Percentiles rank a stretch among this genome's conserved stretches.
phyloP scores from a whole-genome alignment of 768 basidiomycete genomes.

The Boletus tomentosulus region DNA sequence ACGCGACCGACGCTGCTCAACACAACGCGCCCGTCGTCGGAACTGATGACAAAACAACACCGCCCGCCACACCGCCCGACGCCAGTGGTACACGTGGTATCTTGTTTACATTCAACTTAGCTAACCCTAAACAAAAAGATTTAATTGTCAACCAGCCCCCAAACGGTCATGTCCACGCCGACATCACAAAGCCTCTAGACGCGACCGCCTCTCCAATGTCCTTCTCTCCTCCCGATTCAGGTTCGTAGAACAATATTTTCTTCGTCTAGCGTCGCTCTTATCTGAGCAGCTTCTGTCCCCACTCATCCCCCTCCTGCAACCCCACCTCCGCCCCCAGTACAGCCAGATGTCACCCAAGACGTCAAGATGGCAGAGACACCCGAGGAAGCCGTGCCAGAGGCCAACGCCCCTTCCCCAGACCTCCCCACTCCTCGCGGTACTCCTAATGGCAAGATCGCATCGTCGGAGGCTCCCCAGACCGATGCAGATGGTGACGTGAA shows the following conservation, averaged over 20 bases:
- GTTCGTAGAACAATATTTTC: constrained; percentile 34
- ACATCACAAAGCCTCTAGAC: constrained; percentile 39
- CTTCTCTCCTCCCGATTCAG: constrained; percentile 48
- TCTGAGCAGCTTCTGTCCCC: constrained; percentile 39
- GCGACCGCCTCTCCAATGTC: constrained; percentile 34
- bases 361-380: constrained; percentile 48
- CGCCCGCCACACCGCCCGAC: constrained; percentile 19
- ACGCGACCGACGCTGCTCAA: constrained; percentile 39
- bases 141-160: constrained; percentile 29
- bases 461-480: constrained; percentile 21
- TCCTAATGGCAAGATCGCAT: constrained; percentile 30
- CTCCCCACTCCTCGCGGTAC: neutral
- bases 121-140: constrained; percentile 35
- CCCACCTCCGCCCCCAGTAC: constrained; percentile 43
- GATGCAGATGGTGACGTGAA: constrained; percentile 30
- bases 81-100: constrained; percentile 40
- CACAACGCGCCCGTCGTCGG: constrained; percentile 29
- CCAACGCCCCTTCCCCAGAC: constrained; percentile 14
- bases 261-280: constrained; percentile 25
- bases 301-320: constrained; percentile 44
- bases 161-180: constrained; percentile 59
- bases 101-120: constrained; percentile 33
- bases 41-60: constrained; percentile 27
- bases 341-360: constrained; percentile 46
- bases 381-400: constrained; percentile 15